Evolutionary conservation across 2,329 filamentous ascomycete species (phyloP).

Genomic region (Neodidymelliopsis sp.): DNA sequence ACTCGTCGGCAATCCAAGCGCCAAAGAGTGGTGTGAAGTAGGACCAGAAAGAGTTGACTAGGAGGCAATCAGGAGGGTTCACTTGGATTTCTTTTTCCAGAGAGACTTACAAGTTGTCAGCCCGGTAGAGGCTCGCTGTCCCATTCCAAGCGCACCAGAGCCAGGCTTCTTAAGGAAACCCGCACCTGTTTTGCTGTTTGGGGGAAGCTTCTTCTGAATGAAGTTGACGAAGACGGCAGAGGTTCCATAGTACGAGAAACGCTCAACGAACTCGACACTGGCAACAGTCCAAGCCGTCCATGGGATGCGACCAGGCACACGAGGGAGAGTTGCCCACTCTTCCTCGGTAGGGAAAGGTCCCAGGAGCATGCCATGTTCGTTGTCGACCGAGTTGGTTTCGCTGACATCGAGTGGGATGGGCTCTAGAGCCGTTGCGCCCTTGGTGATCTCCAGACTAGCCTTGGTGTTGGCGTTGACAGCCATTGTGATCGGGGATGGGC

Average conservation of each 20-base stretch:
- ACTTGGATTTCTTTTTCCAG: too few relatives aligned
- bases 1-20: slow-evolving; percentile 67
- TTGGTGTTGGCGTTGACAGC: slow-evolving; percentile 33
- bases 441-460: slow-evolving; percentile 43
- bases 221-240: slow-evolving; percentile 50
- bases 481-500: slow-evolving; percentile 23
- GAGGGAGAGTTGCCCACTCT: slow-evolving; percentile 46
- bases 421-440: slow-evolving; percentile 37
- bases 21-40: slow-evolving; percentile 66
- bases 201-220: slow-evolving; percentile 45
- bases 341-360: slow-evolving; percentile 46
- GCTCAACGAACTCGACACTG: slow-evolving; percentile 47
- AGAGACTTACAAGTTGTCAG: slow-evolving; percentile 52
- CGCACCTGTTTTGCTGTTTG: slow-evolving; percentile 45
- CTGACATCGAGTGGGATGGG: slow-evolving; percentile 36
- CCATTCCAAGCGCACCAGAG: slow-evolving; percentile 61
- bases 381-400: slow-evolving; percentile 27
- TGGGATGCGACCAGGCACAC: slow-evolving; percentile 46
- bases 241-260: slow-evolving; percentile 50
- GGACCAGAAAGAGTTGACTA: slow-evolving; percentile 62
- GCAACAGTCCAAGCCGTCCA: slow-evolving; percentile 48
- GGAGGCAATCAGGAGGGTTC: too few relatives aligned
- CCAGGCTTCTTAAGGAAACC: slow-evolving; percentile 43
- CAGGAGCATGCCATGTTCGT: slow-evolving; percentile 30
- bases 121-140: slow-evolving; percentile 62